phyloP scores from a whole-genome alignment of 148 eudicot genomes.

The Camellia sinensis region DNA sequence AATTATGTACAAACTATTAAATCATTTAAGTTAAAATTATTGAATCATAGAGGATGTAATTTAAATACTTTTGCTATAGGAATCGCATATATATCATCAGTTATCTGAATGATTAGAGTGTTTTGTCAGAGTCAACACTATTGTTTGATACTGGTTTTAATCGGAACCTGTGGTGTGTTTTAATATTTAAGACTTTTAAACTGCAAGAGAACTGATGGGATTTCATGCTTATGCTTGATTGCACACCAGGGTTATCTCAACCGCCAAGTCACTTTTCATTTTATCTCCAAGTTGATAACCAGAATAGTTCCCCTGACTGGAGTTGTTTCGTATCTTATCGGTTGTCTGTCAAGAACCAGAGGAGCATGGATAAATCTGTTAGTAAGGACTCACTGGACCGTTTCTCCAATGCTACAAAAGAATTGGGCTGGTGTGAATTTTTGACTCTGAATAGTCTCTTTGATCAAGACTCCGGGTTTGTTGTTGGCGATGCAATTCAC shows the following conservation, averaged over 20 bases:
- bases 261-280: conserved; percentile 89
- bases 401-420: conserved; percentile 82
- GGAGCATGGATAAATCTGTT: conserved; percentile 67
- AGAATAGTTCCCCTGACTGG: conserved; percentile 71
- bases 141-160: no score
- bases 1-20: no score
- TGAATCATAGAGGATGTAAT: no score
- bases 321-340: conserved; percentile 86
- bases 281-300: conserved; percentile 77
- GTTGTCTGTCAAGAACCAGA: conserved; percentile 72
- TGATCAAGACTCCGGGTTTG: conserved; percentile 88
- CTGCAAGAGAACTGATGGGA: conserved; percentile 15
- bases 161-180: no score
- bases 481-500: conserved; percentile 63
- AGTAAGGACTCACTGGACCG: conserved; percentile 83
- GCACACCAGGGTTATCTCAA: conserved; percentile 84
- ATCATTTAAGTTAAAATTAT: no score
- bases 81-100: no score
- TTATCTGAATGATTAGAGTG: no score
- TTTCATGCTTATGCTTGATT: conserved; percentile 28
- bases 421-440: conserved; percentile 94
- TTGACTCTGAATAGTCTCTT: conserved; percentile 82
- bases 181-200: no score
- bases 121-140: no score
- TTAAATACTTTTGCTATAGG: no score